Evolutionary conservation across 768 basidiomycete species (phyloP).

Genomic region (Cystofilobasidium macerans): DNA sequence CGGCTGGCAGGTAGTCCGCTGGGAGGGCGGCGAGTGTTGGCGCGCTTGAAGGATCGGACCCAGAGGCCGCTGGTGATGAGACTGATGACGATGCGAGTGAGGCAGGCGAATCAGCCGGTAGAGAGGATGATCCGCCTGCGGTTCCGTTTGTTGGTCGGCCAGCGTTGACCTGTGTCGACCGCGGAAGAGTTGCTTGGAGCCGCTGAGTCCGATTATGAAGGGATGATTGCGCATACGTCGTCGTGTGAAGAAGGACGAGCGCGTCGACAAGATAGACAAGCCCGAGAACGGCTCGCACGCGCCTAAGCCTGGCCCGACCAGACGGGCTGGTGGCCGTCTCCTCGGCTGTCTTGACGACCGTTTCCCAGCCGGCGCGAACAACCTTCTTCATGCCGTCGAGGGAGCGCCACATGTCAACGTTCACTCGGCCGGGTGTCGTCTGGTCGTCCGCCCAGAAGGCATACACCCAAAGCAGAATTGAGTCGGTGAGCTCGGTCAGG

Average conservation of each 20-base stretch:
- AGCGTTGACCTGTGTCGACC: neutral
- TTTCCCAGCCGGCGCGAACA: constrained; percentile 19
- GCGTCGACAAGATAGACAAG: constrained; percentile 23
- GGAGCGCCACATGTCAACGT: constrained; percentile 21
- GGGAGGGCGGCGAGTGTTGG: constrained; percentile 1
- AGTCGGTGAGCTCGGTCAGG: constrained; percentile 25
- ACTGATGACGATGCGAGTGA: constrained; percentile 12
- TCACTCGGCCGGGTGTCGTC: constrained; percentile 20
- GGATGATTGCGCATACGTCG: constrained; percentile 9
- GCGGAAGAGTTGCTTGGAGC: neutral
- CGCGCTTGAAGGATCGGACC: neutral
- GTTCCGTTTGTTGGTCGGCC: neutral
- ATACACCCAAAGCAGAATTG: constrained; percentile 26
- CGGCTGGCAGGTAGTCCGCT: constrained; percentile 16
- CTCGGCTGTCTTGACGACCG: constrained; percentile 15
- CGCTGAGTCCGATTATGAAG: constrained; percentile 21
- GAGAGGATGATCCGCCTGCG: neutral
- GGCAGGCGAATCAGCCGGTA: constrained; percentile 21
- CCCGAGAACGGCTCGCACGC: constrained; percentile 1
- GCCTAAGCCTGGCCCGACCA: constrained; percentile 6
- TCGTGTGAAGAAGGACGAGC: constrained; percentile 22
- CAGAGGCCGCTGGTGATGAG: constrained; percentile 4
- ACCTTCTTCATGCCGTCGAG: constrained; percentile 26
- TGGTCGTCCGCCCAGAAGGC: constrained; percentile 26
- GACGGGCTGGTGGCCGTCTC: constrained; percentile 1